Percentiles rank a stretch among this genome's conserved stretches.
These are phyloP conservation scores for Penicillium sp. DNA, from an alignment of 2,329 filamentous ascomycete species.

Conservation along the genomic window DNA sequence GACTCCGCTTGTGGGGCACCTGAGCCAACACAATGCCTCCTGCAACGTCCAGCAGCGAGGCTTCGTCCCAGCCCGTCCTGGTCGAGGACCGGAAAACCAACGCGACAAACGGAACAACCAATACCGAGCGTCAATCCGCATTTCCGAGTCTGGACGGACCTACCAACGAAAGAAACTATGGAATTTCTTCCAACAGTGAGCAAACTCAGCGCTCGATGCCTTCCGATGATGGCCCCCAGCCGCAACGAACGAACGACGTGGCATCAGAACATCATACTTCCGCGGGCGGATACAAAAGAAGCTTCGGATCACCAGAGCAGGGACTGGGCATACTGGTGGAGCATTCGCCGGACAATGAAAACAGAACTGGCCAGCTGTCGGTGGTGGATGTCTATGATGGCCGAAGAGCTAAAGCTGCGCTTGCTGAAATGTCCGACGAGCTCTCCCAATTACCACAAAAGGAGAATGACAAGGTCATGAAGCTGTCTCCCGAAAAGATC, in stretches of 20 bases:
- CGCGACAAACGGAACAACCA: neutral
- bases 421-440: conserved; percentile 28
- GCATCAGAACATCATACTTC: neutral
- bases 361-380: conserved; percentile 22
- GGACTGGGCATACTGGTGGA: conserved; percentile 25
- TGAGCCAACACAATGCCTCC: conserved; percentile 7
- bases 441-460: conserved; percentile 22
- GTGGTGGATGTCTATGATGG: conserved; percentile 34
- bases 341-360: conserved; percentile 8
- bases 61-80: neutral
- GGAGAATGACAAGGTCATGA: conserved; percentile 47
- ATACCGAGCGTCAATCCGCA: neutral
- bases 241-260: neutral
- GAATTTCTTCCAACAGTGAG: conserved; percentile 3
- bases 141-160: neutral
- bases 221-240: neutral
- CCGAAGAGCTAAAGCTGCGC: conserved; percentile 22
- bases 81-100: neutral
- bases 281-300: conserved; percentile 2
- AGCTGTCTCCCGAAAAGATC: conserved; percentile 57
- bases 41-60: neutral
- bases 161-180: neutral
- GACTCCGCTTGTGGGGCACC: no score
- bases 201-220: neutral
- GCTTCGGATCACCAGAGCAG: conserved; percentile 9